phyloP scores from a whole-genome alignment of 169 alveolate genomes.

The Cryptosporidium ubiquitum region DNA sequence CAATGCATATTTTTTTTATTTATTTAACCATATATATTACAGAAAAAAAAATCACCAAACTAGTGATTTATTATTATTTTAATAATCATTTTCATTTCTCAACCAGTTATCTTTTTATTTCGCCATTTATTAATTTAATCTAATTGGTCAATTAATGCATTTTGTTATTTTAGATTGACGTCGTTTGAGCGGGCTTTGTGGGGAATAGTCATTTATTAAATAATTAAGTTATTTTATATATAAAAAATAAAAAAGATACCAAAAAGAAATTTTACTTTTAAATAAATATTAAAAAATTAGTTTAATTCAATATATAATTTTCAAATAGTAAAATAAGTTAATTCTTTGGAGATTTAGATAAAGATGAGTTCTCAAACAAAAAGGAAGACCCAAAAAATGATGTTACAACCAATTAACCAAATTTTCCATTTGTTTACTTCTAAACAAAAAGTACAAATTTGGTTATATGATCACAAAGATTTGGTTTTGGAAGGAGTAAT shows the following conservation, averaged over 20 bases:
- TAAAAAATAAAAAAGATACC: background rate
- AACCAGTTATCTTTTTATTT: background rate
- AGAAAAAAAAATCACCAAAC: background rate
- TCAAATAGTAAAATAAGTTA: background rate
- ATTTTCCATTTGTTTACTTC: slow-evolving; percentile 92
- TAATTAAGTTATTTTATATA: too few relatives aligned
- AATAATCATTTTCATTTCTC: too few relatives aligned
- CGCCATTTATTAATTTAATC: background rate
- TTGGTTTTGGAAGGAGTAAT: slow-evolving; percentile 91
- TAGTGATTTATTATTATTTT: background rate
- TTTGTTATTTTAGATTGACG: background rate
- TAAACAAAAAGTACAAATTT: slow-evolving; percentile 92
- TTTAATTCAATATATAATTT: background rate
- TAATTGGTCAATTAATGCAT: background rate
- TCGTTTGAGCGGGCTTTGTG: background rate
- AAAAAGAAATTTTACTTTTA: background rate
- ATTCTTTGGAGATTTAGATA: background rate
- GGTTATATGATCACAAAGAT: slow-evolving; percentile 94
- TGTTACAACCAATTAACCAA: slow-evolving; percentile 86
- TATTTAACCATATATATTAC: too few relatives aligned
- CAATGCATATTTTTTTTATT: background rate
- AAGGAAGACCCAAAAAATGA: slow-evolving; percentile 76
- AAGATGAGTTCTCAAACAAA: slow-evolving; percentile 43
- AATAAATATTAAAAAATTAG: background rate
- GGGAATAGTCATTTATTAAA: background rate